These are phyloP conservation scores for Talaromyces sp. DNA, from an alignment of 2,329 filamentous ascomycete species.

Conservation along the genomic window DNA sequence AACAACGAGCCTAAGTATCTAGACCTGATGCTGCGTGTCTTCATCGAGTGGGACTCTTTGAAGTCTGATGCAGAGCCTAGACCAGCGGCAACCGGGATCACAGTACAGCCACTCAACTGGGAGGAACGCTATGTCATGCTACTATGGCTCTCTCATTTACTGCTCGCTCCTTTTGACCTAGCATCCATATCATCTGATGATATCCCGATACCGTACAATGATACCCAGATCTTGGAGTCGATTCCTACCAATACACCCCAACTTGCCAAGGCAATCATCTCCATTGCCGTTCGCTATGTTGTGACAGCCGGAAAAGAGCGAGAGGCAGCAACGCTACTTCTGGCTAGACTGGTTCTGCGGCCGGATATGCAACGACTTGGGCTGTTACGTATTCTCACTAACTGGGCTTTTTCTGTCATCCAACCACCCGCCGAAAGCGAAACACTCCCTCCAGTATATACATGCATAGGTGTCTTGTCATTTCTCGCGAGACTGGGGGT, in stretches of 20 bases:
- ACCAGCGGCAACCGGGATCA: slow-evolving; percentile 20
- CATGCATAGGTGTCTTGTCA: slow-evolving; percentile 72
- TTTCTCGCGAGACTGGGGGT: slow-evolving; percentile 73
- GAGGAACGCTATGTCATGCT: slow-evolving; percentile 84
- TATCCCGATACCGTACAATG: slow-evolving; percentile 35
- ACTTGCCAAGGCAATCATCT: slow-evolving; percentile 67
- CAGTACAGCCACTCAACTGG: slow-evolving; percentile 61
- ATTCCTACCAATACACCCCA: slow-evolving; percentile 63
- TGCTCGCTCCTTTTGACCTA: slow-evolving; percentile 86
- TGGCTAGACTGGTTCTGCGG: slow-evolving; percentile 78
- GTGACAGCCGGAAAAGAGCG: slow-evolving; percentile 77
- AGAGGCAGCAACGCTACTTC: slow-evolving; percentile 76
- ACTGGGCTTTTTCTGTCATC: slow-evolving; percentile 67
- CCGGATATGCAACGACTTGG: slow-evolving; percentile 81
- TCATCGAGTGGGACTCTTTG: slow-evolving; percentile 57
- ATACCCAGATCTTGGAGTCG: slow-evolving; percentile 27
- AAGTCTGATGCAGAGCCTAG: slow-evolving; percentile 18
- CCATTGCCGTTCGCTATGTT: slow-evolving; percentile 68
- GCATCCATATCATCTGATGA: slow-evolving; percentile 67
- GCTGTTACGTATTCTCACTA: slow-evolving; percentile 63
- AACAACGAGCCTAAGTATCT: slow-evolving; percentile 85
- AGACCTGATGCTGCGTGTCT: slow-evolving; percentile 70
- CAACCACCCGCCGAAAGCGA: slow-evolving; percentile 34
- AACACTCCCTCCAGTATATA: slow-evolving; percentile 57
- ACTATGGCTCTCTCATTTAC: slow-evolving; percentile 79